phyloP scores from a whole-genome alignment of 2,329 filamentous ascomycete species.

The Shiraia bambusicola region DNA sequence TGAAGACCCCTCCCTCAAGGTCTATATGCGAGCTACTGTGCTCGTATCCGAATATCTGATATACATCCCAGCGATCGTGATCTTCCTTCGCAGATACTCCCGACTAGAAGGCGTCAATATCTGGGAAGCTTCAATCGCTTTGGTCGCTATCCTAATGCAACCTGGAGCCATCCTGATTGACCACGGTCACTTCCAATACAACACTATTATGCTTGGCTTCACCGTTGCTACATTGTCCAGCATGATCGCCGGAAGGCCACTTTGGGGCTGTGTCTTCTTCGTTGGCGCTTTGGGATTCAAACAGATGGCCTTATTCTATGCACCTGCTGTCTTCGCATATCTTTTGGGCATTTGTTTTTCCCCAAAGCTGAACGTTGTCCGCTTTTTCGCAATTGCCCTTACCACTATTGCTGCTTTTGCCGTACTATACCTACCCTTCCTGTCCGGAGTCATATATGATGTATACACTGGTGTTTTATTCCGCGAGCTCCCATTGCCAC shows the following conservation, averaged over 20 bases:
- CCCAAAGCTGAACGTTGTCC: conserved; percentile 65
- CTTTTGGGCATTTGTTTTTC: conserved; percentile 84
- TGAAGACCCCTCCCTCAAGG: conserved; percentile 77
- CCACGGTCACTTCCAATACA: conserved; percentile 96
- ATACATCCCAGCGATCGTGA: conserved; percentile 80
- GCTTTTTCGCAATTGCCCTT: conserved; percentile 73
- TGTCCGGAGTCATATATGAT: conserved; percentile 71
- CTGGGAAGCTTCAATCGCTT: conserved; percentile 81
- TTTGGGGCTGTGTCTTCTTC: conserved; percentile 93
- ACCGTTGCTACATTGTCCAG: conserved; percentile 84
- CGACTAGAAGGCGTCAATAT: conserved; percentile 72
- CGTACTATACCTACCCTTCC: conserved; percentile 72
- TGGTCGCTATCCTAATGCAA: conserved; percentile 90
- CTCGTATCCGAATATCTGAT: conserved; percentile 87
- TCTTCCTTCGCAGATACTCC: conserved; percentile 82
- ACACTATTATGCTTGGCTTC: conserved; percentile 96
- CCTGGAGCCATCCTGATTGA: conserved; percentile 89
- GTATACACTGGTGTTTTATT: conserved; percentile 62
- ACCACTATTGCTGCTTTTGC: conserved; percentile 73
- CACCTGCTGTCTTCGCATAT: conserved; percentile 88
- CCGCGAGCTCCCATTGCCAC: conserved; percentile 59
- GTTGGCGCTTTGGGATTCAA: conserved; percentile 95
- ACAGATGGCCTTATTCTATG: conserved; percentile 98
- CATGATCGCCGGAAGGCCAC: conserved; percentile 77
- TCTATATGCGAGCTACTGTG: conserved; percentile 94